Percentiles rank a stretch among this genome's conserved stretches.
phyloP scores from a whole-genome alignment of 805 yeast species.

The Alloascoidea africana region DNA sequence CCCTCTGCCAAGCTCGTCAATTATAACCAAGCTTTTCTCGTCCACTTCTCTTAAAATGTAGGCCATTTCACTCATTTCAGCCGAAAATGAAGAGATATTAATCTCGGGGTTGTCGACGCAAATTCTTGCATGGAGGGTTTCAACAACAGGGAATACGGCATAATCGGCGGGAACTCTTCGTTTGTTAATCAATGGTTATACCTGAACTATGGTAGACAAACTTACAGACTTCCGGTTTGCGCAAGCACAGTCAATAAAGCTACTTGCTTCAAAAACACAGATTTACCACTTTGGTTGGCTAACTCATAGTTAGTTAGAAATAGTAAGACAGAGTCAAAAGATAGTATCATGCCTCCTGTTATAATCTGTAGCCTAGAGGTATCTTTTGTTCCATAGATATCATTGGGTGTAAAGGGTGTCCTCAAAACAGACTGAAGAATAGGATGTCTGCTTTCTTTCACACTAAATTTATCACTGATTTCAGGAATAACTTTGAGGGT shows the following conservation, averaged over 20 bases:
- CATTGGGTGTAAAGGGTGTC: conserved; percentile 22
- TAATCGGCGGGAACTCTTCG: conserved; percentile 25
- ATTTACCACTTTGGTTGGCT: conserved; percentile 51
- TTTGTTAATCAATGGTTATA: conserved; percentile 5
- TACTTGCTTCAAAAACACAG: conserved; percentile 37
- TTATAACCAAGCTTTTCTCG: conserved; percentile 21
- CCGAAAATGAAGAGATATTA: conserved; percentile 26
- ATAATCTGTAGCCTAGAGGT: conserved; percentile 30
- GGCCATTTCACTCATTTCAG: conserved; percentile 33
- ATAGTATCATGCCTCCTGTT: conserved; percentile 23
- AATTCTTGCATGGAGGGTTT: conserved; percentile 22
- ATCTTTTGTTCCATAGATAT: conserved; percentile 18
- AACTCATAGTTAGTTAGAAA: not conserved
- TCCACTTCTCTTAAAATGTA: conserved; percentile 24
- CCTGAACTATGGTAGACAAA: conserved; percentile 12
- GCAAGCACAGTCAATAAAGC: conserved; percentile 34
- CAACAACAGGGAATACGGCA: conserved; percentile 26
- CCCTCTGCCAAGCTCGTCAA: conserved; percentile 48
- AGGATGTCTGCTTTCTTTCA: conserved; percentile 27
- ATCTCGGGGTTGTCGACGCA: conserved; percentile 20
- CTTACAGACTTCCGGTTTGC: conserved; percentile 35
- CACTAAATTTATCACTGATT: conserved; percentile 17
- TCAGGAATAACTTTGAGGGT: conserved; percentile 20
- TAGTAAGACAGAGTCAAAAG: conserved; percentile 2
- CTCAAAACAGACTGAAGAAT: conserved; percentile 18